Conservation (phyloP, 441 rosid species). For the Corymbia calophylla region DNA sequence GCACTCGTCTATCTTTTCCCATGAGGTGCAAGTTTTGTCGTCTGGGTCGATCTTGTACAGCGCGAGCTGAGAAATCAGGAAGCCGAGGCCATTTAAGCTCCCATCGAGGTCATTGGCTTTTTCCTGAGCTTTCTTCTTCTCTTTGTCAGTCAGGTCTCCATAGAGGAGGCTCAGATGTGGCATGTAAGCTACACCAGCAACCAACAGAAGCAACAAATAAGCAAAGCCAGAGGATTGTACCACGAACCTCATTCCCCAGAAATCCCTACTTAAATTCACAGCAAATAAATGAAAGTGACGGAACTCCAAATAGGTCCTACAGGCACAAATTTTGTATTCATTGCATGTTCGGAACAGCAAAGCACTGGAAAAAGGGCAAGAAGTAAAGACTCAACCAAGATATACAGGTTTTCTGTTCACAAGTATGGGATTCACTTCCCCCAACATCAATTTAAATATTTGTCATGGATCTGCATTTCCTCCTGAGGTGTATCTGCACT, state of each 20-base stretch:
- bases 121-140: constrained; percentile 66
- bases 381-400: neutral
- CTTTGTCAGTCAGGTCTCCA: constrained; percentile 56
- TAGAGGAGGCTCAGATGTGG: constrained; percentile 84
- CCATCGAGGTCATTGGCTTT: constrained; percentile 45
- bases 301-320: neutral
- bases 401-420: neutral
- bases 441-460: neutral
- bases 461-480: neutral
- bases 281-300: neutral
- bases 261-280: neutral
- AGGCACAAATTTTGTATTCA: neutral
- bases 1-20: constrained; percentile 67
- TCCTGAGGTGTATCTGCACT: neutral
- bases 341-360: neutral
- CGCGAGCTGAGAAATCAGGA: constrained; percentile 48
- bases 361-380: neutral
- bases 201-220: neutral
- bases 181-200: constrained; percentile 58
- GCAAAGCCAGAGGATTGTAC: neutral
- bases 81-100: constrained; percentile 36
- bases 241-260: neutral
- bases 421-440: neutral
- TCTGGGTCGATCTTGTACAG: constrained; percentile 58
- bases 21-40: constrained; percentile 59